Evolutionary conservation across 2,329 filamentous ascomycete genomes (phyloP).

Genomic region (Sclerotinia glacialis): DNA sequence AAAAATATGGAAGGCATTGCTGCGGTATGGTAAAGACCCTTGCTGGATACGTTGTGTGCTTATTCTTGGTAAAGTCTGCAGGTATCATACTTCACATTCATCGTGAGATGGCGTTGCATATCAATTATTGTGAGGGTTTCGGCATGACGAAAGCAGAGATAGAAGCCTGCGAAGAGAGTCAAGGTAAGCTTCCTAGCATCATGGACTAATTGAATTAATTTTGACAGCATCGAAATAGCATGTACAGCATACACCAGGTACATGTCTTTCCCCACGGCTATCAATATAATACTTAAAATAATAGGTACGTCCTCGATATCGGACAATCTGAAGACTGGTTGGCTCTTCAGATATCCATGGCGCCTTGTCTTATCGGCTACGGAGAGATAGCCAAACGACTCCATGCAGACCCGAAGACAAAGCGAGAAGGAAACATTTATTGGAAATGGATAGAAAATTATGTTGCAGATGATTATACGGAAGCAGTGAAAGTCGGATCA

Average conservation of each 20-base stretch:
- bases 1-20: slow-evolving; percentile 70
- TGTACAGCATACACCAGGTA: slow-evolving; percentile 72
- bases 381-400: slow-evolving; percentile 73
- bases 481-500: slow-evolving; percentile 67
- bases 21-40: slow-evolving; percentile 49
- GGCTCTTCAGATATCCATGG: slow-evolving; percentile 77
- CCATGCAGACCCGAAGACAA: slow-evolving; percentile 58
- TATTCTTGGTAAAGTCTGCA: slow-evolving; percentile 49
- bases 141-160: slow-evolving; percentile 74
- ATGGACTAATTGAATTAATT: background rate
- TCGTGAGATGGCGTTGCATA: slow-evolving; percentile 76
- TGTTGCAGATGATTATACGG: slow-evolving; percentile 71
- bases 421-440: slow-evolving; percentile 67
- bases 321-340: slow-evolving; percentile 87
- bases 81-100: slow-evolving; percentile 74
- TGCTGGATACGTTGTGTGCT: background rate
- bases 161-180: slow-evolving; percentile 68
- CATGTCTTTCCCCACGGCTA: background rate
- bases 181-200: slow-evolving; percentile 50
- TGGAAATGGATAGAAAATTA: slow-evolving; percentile 94
- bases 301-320: slow-evolving; percentile 79
- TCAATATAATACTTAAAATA: slow-evolving; percentile 8
- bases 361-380: slow-evolving; percentile 89
- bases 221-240: slow-evolving; percentile 43
- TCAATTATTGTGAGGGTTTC: slow-evolving; percentile 78